phyloP scores from a whole-genome alignment of 176 grass and related monocot genomes.

The Ensete glaucum region DNA sequence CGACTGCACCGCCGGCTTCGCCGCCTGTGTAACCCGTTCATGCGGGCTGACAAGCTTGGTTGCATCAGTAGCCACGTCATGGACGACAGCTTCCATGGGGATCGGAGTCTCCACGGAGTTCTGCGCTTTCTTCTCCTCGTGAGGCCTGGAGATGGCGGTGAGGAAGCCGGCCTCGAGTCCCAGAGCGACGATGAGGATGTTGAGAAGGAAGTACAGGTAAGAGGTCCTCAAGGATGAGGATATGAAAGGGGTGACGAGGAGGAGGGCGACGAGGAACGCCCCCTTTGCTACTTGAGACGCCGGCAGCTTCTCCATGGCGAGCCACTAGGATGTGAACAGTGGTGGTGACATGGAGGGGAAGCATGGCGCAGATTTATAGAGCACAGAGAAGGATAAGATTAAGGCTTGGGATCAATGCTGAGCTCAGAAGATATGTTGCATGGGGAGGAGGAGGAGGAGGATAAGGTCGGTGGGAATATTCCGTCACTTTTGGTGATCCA shows the following conservation, averaged over 20 bases:
- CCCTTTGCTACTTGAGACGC: constrained; percentile 41
- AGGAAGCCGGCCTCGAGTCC: constrained; percentile 52
- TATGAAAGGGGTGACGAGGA: constrained; percentile 34
- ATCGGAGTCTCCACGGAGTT: background rate
- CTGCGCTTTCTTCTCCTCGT: constrained; percentile 25
- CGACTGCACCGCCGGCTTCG: no score
- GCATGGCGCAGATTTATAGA: background rate
- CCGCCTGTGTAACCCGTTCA: background rate
- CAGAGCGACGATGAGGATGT: constrained; percentile 46
- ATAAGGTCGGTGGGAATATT: constrained; percentile 16
- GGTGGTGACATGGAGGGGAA: background rate
- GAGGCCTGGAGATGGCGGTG: constrained; percentile 23
- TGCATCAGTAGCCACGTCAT: background rate
- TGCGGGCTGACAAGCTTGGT: background rate
- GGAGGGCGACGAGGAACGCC: constrained; percentile 28
- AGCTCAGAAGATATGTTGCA: no score
- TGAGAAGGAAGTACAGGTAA: constrained; percentile 72
- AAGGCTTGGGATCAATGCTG: background rate
- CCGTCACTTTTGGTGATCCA: background rate
- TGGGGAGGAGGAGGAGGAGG: background rate
- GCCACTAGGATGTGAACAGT: background rate
- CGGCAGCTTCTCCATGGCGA: constrained; percentile 24
- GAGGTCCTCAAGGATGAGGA: constrained; percentile 32
- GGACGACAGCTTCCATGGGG: background rate
- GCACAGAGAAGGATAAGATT: background rate